Evolutionary conservation across 352 stramenopile genomes (phyloP), one percentile per base, ranked within the genome.

Genomic region (Aphanomyces euteiches): DNA sequence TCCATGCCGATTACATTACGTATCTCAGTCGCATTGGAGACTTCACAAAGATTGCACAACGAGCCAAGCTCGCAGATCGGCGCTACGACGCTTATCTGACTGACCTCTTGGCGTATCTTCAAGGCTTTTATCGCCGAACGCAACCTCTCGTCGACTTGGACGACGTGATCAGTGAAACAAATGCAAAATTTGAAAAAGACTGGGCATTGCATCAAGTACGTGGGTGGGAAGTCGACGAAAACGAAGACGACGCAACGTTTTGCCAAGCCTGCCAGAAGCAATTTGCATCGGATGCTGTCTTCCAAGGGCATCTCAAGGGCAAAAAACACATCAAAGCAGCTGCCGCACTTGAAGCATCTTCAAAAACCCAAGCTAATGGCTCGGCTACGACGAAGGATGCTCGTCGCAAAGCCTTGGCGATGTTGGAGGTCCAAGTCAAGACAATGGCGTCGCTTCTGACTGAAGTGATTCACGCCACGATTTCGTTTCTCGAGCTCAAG

Each of bases 71-170:
- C 19, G 77, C 74, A 8, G 88, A 88, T 17, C 47, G 38, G 34
- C 77, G 74, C 64, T 91, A 87, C 68, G 76, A 92, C 66, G 60
- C 74, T 66, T 95, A 95, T 69, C 59, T 96, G 47, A 72, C 74
- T 8, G 83, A 90, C 36, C 78, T 96, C 56, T 89, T 90, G 70
- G 67, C 69, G 63, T 96, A 96, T 77, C 78, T 96, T 73, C 78
- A 90, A 60, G 82, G 82, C 56, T 96, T 96, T 65, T 95, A 96
- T 75, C 81, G 83, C 36, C 87, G 88, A 66, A 93, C 89, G 45
- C 89, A 96, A 74, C 87, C 89, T 67, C 85, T 96, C 15, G 86
- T 95, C 72, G 87, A 94, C 54, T 69, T 96, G 6, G 87, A 95
- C 63, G 88, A 95, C 53, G 83, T 95, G 48, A 79, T 95, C 36